phyloP scores from a whole-genome alignment of 306 rosid species.

The Rosa rugosa region DNA sequence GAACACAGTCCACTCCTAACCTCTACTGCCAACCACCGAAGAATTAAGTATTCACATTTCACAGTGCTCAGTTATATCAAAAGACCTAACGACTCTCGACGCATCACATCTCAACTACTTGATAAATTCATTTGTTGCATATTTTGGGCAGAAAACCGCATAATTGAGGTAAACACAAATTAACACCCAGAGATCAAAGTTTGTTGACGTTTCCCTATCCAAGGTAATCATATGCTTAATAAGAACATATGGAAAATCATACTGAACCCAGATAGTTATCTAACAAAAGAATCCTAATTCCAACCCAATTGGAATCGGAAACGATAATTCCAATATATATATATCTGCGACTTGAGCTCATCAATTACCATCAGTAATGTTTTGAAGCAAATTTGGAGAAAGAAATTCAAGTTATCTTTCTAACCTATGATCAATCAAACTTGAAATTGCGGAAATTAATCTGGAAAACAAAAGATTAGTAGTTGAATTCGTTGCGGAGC shows the following conservation, averaged over 20 bases:
- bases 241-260: neutral
- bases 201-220: neutral
- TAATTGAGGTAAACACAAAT: neutral
- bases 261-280: neutral
- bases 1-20: neutral
- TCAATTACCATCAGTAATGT: neutral
- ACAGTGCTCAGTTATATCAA: neutral
- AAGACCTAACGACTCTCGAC: neutral
- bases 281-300: neutral
- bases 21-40: too few relatives aligned
- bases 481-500: too few relatives aligned
- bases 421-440: neutral
- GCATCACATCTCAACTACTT: neutral
- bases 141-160: neutral
- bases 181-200: neutral
- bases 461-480: too few relatives aligned
- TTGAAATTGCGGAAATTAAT: neutral
- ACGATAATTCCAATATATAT: too few relatives aligned
- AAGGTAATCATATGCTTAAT: neutral
- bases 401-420: too few relatives aligned
- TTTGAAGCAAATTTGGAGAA: neutral
- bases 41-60: neutral
- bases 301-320: neutral
- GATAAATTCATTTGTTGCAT: neutral
- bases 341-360: neutral